These are phyloP conservation scores for Entelexis paramagnoliae DNA, from an alignment of 1,139 yeast species.

Conservation along the genomic window DNA sequence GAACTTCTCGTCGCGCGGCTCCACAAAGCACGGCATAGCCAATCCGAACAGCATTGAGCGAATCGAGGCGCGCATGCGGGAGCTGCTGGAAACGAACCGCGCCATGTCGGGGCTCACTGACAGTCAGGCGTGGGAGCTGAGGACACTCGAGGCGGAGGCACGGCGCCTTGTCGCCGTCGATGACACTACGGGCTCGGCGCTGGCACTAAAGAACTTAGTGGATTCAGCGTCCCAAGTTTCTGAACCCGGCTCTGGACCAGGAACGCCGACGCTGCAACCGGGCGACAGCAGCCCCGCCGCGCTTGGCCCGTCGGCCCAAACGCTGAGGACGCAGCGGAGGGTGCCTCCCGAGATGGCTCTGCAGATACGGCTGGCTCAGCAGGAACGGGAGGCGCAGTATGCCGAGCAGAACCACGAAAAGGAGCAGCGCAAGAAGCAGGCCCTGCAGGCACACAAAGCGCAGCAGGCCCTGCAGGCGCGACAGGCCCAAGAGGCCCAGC, in stretches of 20 bases:
- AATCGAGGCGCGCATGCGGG: constrained; percentile 10
- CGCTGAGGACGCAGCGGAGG: background rate
- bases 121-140: constrained; percentile 7
- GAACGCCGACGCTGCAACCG: background rate
- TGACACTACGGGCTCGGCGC: background rate
- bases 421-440: background rate
- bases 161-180: background rate
- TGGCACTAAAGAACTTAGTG: background rate
- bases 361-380: background rate
- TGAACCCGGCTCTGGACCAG: background rate
- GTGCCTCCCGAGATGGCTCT: background rate
- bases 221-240: background rate
- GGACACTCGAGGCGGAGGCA: constrained; percentile 7
- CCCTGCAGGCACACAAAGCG: background rate
- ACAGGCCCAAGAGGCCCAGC: background rate
- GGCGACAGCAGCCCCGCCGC: background rate
- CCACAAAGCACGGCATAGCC: no score
- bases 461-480: background rate
- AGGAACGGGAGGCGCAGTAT: background rate
- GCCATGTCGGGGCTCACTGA: constrained; percentile 7
- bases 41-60: background rate
- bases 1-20: background rate
- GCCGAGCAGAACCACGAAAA: background rate
- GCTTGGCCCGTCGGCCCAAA: background rate
- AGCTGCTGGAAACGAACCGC: constrained; percentile 5